These are phyloP conservation scores for Spiraea crenata DNA, from an alignment of 331 rosid genomes.

Conservation along the genomic window DNA sequence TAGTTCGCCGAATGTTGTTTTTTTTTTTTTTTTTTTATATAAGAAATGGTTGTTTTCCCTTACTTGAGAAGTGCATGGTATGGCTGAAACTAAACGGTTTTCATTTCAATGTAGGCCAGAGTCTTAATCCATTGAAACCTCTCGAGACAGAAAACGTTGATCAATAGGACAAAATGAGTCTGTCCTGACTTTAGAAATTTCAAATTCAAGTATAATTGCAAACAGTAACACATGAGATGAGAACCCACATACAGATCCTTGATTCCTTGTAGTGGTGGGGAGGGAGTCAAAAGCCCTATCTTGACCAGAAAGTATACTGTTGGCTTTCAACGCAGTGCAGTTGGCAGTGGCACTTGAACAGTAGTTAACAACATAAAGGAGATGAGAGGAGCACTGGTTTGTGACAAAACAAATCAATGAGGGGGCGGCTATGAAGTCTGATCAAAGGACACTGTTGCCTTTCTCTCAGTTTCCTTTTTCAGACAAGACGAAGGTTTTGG, in stretches of 20 bases:
- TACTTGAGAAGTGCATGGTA: no score
- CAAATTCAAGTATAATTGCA: background rate
- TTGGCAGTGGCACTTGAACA: slow-evolving; percentile 16
- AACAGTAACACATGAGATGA: background rate
- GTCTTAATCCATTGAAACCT: no score
- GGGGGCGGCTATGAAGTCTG: slow-evolving; percentile 22
- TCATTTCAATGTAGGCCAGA: no score
- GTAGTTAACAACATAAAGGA: background rate
- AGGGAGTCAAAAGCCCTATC: slow-evolving; percentile 1
- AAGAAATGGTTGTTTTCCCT: no score
- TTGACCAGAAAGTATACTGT: background rate
- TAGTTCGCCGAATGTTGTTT: no score
- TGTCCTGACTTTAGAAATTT: background rate
- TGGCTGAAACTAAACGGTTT: no score
- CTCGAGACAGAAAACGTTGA: no score
- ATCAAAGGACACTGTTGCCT: slow-evolving; percentile 2
- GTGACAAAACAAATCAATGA: slow-evolving; percentile 11
- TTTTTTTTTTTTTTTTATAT: no score
- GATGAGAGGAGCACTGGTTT: background rate
- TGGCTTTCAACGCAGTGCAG: background rate
- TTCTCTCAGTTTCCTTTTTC: slow-evolving; percentile 10
- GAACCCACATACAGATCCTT: background rate
- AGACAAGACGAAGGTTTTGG: slow-evolving; percentile 18
- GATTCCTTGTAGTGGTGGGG: slow-evolving; percentile 5
- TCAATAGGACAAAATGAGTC: no score